Evolutionary conservation across 164 flowering plant genomes (phyloP), one percentile per base, ranked within the genome.

Genomic region (Vitis riparia): DNA sequence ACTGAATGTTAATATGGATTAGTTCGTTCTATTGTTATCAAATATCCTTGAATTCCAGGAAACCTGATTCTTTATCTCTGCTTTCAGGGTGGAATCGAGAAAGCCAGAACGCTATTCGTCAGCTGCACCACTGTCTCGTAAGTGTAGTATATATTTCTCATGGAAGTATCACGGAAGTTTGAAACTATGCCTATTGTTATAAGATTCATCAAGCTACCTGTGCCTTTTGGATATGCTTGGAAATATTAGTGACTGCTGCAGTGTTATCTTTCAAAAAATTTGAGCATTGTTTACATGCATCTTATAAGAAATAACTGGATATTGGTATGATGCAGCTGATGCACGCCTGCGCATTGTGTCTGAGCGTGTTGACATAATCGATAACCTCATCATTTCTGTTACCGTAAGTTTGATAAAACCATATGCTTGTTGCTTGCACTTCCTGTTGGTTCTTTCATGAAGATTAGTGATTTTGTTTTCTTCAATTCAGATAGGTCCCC

Each of bases 31-130:
- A 37, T 37, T 37, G 44, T 37, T 37, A 37, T 37, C 44, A 37
- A 3, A 3, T 37, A 37, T 3, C 44, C 61, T 63, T 67, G 63
- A 74, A 65, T 71, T 78, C 68, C 74, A 47, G 78, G 77, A 75
- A 65, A 23, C 67, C 66, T 86, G 71, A 85, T 78, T 51, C 66
- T 70, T 77, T 81, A 78, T 70, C 70, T 78, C 62, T 76, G 66
- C 81, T 82, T 87, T 76, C 82, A 95, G 99, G 99, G 97, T 86
- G 84, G 97, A 91, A 78, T 93, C 99, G 32, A 86, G 99, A 79
- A 95, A 91, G 75, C 97, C 99, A 44, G 99, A 95, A 73, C 94
- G 99, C 17, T 95, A 95, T 85, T 95, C 99, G 52, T 95, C 99
- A 66, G 99, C 99, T 63, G 98, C 99, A 58, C 98, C 97, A 70